Evolutionary conservation across 176 grass and related monocot genomes (phyloP), one percentile per base, ranked within the genome.

Genomic region (Calamus simplicifolius): DNA sequence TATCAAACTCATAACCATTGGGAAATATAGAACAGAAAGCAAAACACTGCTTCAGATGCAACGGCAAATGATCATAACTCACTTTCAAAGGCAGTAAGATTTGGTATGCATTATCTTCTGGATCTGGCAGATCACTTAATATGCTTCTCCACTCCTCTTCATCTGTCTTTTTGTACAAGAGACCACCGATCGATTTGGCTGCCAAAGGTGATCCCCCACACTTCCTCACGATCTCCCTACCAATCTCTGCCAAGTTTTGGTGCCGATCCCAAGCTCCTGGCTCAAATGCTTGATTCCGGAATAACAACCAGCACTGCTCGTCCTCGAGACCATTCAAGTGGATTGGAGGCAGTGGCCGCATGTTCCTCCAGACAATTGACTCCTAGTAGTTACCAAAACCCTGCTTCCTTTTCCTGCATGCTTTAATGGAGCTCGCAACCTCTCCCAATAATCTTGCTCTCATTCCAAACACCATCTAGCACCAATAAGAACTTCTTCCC

Each of bases 171-270:
- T 69, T 59, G 4, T 71, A 70, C 29, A 91, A 70, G 66, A 86
- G 68, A 21, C 51, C 29, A 3, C 88, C 72, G 25, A 91, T 52
- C 48, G 75, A 85, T 21, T 80, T 91, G n/a, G 76, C 69, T 27
- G 82, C 88, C 16, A 91, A 72, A 4, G 79, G 88, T 27, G 82
- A 86, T 13, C 88, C 88, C 64, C 48, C n/a, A 56, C 82, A 86
- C 26, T 66, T 80, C 16, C 13, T 23, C 0, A 73, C 88, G 50
- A 91, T 86, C 8, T 50, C 21, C 38, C 4, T 69, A 30, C 80
- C 85, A 29, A 84, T 61, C 14, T 17, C 27, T 7, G 51, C 65
- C 56, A 70, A 48, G 63, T 49, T 63, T 19, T 49, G 2, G 7
- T 62, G 49, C 28, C 59, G 25, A 10, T 16, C 49, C 19, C 5